phyloP scores from a whole-genome alignment of 2,329 filamentous ascomycete genomes.

The Claviceps sp. region DNA sequence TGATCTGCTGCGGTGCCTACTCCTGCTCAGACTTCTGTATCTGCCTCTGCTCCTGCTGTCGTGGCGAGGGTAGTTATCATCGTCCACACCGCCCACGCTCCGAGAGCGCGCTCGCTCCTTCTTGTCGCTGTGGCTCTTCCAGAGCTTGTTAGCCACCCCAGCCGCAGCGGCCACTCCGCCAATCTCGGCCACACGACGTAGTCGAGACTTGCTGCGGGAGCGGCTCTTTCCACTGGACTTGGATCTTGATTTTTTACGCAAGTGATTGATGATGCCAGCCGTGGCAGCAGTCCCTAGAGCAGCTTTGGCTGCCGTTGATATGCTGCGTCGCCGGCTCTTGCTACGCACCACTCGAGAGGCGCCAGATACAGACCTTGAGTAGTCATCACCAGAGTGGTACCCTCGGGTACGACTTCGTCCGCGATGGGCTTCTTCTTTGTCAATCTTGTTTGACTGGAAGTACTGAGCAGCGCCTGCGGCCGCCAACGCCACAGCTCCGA shows the following conservation, averaged over 20 bases:
- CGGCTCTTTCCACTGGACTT: conserved; percentile 14
- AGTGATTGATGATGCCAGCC: conserved; percentile 44
- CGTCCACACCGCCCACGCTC: conserved; percentile 20
- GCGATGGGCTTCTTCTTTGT: conserved; percentile 43
- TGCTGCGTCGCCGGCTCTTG: conserved; percentile 31
- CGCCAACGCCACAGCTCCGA: conserved; percentile 49
- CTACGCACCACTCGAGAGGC: conserved; percentile 26
- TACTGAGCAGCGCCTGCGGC: conserved; percentile 54
- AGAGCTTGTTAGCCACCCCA: conserved; percentile 47
- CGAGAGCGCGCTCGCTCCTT: conserved; percentile 31
- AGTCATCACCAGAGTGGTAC: conserved; percentile 27
- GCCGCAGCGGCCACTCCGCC: conserved; percentile 46
- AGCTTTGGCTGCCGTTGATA: conserved; percentile 40
- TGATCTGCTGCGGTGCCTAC: conserved; percentile 25
- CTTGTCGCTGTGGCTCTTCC: conserved; percentile 47
- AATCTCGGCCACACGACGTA: conserved; percentile 45
- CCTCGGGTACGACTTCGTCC: conserved; percentile 40
- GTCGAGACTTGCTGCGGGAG: conserved; percentile 31
- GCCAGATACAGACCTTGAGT: conserved; percentile 23
- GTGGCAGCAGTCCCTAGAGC: conserved; percentile 44
- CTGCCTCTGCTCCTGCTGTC: conserved; percentile 20
- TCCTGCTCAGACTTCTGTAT: conserved; percentile 15
- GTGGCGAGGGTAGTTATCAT: conserved; percentile 20
- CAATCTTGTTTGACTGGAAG: conserved; percentile 44
- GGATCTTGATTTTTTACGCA: conserved; percentile 37